phyloP scores from a whole-genome alignment of 331 rosid genomes.

The Rosa hybrid region DNA sequence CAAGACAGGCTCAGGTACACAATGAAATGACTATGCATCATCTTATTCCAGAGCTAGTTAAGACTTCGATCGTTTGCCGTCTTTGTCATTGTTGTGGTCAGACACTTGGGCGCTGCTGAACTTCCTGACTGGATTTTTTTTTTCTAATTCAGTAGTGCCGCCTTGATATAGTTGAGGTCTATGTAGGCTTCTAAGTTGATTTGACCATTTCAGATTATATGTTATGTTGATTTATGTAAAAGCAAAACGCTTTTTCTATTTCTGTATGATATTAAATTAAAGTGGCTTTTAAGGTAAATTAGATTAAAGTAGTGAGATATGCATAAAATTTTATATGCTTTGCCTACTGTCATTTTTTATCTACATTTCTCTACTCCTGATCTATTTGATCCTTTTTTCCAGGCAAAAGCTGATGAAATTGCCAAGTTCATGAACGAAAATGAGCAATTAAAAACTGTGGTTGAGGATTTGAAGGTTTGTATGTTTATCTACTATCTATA shows the following conservation, averaged over 20 bases:
- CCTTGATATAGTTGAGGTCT: neutral
- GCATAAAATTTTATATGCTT: neutral
- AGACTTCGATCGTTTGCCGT: neutral
- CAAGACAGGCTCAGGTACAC: conserved; percentile 96
- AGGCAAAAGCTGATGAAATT: conserved; percentile 98
- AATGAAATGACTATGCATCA: conserved; percentile 14
- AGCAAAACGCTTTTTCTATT: neutral
- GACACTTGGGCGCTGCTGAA: neutral
- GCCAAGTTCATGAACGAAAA: conserved; percentile 97
- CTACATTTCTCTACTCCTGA: conserved; percentile 16
- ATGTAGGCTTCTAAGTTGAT: neutral
- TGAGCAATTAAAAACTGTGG: conserved; percentile 70
- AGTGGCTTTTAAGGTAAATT: neutral
- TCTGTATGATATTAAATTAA: neutral
- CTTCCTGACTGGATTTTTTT: neutral
- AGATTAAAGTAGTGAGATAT: neutral
- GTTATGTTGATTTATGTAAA: neutral
- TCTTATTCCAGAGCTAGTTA: conserved; percentile 9
- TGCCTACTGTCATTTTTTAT: neutral
- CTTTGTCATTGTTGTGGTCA: neutral
- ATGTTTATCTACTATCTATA: neutral
- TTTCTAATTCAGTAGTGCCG: neutral
- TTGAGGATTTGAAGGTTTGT: conserved; percentile 83
- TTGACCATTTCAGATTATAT: neutral
- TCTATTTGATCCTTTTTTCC: conserved; percentile 23